Conservation (phyloP, 345 rosid genomes). For the Moricandia moricandioides region DNA sequence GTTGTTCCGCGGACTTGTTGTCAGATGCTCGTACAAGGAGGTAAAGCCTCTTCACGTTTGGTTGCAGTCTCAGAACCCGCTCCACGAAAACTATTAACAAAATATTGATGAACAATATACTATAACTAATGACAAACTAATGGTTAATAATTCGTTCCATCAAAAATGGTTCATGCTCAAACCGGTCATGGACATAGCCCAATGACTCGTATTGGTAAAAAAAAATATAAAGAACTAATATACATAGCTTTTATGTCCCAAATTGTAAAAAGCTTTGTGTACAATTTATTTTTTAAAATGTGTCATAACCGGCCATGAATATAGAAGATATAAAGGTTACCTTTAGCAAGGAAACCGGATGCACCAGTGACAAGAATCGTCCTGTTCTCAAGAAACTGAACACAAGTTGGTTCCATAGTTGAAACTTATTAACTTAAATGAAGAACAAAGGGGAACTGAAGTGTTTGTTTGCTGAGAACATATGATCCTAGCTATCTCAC, state of each 20-base stretch:
- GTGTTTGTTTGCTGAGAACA: neutral
- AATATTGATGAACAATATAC: neutral
- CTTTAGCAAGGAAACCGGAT: conserved; percentile 1
- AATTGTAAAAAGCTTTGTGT: no score
- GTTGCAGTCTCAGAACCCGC: conserved; percentile 20
- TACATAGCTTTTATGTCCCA: no score
- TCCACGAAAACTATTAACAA: conserved; percentile 10
- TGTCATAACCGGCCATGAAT: no score
- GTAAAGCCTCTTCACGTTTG: conserved; percentile 19
- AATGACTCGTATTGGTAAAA: no score
- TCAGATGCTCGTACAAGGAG: conserved; percentile 24
- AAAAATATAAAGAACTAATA: no score
- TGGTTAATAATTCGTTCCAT: neutral
- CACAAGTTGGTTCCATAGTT: neutral
- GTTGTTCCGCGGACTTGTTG: conserved; percentile 10
- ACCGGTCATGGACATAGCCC: no score
- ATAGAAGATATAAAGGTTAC: neutral
- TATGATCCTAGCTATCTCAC: neutral
- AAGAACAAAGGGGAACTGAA: neutral
- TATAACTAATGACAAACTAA: neutral
- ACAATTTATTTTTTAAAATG: no score
- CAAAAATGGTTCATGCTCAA: neutral
- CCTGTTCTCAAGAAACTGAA: neutral
- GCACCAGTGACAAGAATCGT: neutral
- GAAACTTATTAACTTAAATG: neutral